phyloP scores from a whole-genome alignment of 2,329 filamentous ascomycete genomes.

The Mollisiaceae sp. region DNA sequence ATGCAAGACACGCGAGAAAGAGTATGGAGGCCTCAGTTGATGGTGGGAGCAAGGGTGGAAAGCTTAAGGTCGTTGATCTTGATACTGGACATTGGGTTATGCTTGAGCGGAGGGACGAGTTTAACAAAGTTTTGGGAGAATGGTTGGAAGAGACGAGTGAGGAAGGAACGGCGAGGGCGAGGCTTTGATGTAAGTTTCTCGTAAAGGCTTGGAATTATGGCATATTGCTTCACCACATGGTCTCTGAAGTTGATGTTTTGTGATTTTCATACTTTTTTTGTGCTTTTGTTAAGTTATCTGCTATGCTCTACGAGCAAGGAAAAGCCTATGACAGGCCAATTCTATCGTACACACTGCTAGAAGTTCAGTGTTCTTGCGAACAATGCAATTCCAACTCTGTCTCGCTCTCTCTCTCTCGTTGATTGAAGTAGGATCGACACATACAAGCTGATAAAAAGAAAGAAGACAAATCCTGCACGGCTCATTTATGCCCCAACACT shows the following conservation, averaged over 20 bases:
- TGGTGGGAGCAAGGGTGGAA: background rate
- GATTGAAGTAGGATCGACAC: background rate
- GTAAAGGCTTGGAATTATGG: background rate
- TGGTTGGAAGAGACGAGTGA: slow-evolving; percentile 16
- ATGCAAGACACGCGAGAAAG: slow-evolving; percentile 15
- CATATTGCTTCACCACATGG: background rate
- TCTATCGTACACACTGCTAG: background rate
- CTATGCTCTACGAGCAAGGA: background rate
- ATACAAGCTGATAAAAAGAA: background rate
- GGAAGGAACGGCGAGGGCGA: background rate
- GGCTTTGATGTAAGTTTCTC: slow-evolving; percentile 8
- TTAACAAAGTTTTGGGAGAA: slow-evolving; percentile 13
- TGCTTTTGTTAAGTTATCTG: background rate
- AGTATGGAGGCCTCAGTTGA: slow-evolving; percentile 21
- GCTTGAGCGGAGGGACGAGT: slow-evolving; percentile 30
- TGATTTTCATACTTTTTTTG: slow-evolving; percentile 7
- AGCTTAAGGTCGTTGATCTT: slow-evolving; percentile 23
- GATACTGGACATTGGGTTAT: slow-evolving; percentile 37
- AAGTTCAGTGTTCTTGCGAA: background rate
- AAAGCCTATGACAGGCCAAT: background rate
- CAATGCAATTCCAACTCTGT: background rate
- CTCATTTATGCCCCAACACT: background rate
- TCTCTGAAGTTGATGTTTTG: background rate
- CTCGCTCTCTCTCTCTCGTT: too few relatives aligned
- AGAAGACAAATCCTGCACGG: background rate